Conservation (phyloP, 164 flowering plant species). For the Aristolochia fimbriata region DNA sequence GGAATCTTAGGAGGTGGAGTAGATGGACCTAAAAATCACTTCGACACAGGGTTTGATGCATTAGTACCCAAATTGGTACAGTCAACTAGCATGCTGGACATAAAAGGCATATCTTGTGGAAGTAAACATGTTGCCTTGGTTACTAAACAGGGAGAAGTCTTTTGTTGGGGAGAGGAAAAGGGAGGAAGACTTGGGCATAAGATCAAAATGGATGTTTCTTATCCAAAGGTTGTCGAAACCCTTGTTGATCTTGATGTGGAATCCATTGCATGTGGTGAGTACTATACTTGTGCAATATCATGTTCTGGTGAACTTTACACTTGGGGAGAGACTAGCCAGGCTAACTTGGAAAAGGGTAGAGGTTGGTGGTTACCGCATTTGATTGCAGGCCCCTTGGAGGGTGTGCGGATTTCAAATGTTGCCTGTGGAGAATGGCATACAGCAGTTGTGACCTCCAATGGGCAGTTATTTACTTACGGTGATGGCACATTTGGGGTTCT, state of each 20-base stretch:
- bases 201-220: conserved; percentile 29
- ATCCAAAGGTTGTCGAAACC: conserved; percentile 49
- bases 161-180: conserved; percentile 62
- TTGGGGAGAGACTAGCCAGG: conserved; percentile 44
- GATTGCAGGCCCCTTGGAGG: conserved; percentile 34
- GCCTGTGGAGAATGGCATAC: conserved; percentile 78
- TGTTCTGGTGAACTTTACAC: conserved; percentile 47
- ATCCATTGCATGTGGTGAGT: conserved; percentile 49
- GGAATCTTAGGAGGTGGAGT: conserved; percentile 28
- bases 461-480: conserved; percentile 60
- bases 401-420: conserved; percentile 29
- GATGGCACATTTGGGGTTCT: conserved; percentile 78
- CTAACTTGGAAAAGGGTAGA: conserved; percentile 14
- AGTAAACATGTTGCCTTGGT: conserved; percentile 55
- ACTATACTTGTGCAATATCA: conserved; percentile 55
- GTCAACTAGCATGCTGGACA: conserved; percentile 41
- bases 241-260: conserved; percentile 26
- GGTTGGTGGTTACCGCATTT: conserved; percentile 40
- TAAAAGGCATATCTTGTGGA: conserved; percentile 37
- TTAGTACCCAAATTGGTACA: conserved; percentile 49
- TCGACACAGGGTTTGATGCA: conserved; percentile 23
- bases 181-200: conserved; percentile 59
- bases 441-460: conserved; percentile 42
- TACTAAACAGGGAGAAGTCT: conserved; percentile 58
- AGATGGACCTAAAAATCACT: conserved; percentile 8